Percentiles rank a stretch among this genome's conserved stretches.
phyloP scores from a whole-genome alignment of 225 moss, liverwort and hornwort genomes.

The Lunularia cruciata region DNA sequence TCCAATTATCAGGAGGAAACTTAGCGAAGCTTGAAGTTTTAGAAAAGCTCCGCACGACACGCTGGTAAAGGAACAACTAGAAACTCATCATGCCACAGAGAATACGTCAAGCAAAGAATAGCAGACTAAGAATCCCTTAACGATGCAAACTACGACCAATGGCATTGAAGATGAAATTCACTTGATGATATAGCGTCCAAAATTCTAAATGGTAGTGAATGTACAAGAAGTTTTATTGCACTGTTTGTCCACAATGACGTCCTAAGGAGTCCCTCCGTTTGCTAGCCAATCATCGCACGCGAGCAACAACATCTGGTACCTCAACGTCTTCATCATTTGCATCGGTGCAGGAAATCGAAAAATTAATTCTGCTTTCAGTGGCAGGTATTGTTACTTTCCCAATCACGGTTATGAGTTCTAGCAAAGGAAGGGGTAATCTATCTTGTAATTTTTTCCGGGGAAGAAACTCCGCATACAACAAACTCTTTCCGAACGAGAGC shows the following conservation, averaged over 20 bases:
- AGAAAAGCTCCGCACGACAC: no score
- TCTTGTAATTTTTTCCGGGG: constrained; percentile 91
- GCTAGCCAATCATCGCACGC: constrained; percentile 56
- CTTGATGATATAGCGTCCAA: no score
- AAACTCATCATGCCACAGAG: no score
- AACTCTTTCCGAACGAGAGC: constrained; percentile 90
- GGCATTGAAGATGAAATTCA: no score
- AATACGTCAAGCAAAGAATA: no score
- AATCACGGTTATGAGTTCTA: constrained; percentile 77
- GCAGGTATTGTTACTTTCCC: constrained; percentile 89
- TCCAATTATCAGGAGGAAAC: no score
- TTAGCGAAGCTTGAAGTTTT: no score
- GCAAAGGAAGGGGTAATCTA: constrained; percentile 71
- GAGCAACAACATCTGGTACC: constrained; percentile 87
- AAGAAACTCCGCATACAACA: constrained; percentile 93
- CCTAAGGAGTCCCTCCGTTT: neutral
- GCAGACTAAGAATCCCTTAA: no score
- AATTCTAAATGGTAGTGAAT: no score
- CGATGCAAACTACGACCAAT: no score
- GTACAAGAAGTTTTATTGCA: constrained; percentile 26
- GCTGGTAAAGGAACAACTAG: no score
- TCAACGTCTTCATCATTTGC: constrained; percentile 84
- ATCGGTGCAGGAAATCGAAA: constrained; percentile 93
- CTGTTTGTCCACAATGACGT: neutral
- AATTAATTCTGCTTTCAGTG: constrained; percentile 69